Evolutionary conservation across 345 rosid species (phyloP).

Genomic region (Gossypium longicalyx): DNA sequence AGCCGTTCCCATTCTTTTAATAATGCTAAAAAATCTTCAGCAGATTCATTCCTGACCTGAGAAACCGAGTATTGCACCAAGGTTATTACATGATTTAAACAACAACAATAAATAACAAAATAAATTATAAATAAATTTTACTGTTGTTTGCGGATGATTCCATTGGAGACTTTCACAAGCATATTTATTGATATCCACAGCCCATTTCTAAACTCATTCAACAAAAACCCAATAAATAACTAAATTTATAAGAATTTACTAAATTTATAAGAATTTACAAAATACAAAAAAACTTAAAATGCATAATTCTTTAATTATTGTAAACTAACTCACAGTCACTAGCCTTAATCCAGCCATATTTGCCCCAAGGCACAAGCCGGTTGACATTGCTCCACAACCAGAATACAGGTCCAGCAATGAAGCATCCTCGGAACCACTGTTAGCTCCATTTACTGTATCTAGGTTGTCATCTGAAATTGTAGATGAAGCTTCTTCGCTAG

Average conservation of each 20-base stretch:
- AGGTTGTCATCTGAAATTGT: conserved; percentile 47
- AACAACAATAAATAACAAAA: background rate
- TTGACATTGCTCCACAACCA: conserved; percentile 92
- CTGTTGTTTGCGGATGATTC: conserved; percentile 65
- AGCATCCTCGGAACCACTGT: conserved; percentile 18
- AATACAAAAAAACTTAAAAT: background rate
- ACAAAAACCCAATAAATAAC: background rate
- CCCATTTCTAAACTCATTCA: conserved; percentile 53
- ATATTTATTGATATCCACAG: conserved; percentile 54
- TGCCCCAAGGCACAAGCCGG: conserved; percentile 73
- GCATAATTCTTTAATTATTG: background rate
- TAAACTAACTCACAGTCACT: conserved; percentile 41
- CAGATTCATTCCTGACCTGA: conserved; percentile 65
- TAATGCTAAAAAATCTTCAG: conserved; percentile 51
- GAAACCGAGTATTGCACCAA: background rate
- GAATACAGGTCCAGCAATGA: conserved; percentile 64
- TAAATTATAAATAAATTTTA: conserved; percentile 9
- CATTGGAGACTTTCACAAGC: conserved; percentile 54
- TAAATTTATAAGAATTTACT: background rate
- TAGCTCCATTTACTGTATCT: conserved; percentile 10
- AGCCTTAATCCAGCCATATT: conserved; percentile 48
- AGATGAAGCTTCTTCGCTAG: conserved; percentile 45
- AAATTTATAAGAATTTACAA: background rate
- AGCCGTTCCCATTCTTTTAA: conserved; percentile 58
- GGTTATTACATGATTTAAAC: background rate